These are phyloP conservation scores for Hanseniaspora singularis DNA, from an alignment of 805 yeast genomes.

Conservation along the genomic window DNA sequence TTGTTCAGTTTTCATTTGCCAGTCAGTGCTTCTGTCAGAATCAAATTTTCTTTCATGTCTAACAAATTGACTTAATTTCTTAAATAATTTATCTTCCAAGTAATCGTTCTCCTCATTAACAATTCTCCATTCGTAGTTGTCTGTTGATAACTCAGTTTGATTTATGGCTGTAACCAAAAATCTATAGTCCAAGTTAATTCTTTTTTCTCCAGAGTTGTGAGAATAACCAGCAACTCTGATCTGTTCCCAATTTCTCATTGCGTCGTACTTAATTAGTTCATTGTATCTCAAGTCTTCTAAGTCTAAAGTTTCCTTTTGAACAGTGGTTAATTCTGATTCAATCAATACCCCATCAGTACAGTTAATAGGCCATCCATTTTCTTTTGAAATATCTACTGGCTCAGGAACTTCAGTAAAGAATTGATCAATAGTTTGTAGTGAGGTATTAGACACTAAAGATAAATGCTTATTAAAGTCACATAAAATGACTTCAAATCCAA, in stretches of 20 bases:
- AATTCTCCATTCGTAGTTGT: conserved; percentile 35
- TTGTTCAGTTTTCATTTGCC: conserved; percentile 42
- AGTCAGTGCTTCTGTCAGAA: conserved; percentile 33
- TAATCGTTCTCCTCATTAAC: conserved; percentile 29
- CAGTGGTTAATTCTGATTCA: conserved; percentile 20
- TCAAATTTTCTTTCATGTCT: conserved; percentile 30
- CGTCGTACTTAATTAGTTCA: conserved; percentile 20
- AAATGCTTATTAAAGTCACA: conserved; percentile 45
- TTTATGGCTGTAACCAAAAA: conserved; percentile 44
- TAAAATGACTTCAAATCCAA: conserved; percentile 49
- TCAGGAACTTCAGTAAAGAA: conserved; percentile 31
- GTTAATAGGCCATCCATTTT: conserved; percentile 27
- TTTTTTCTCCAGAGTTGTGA: conserved; percentile 38
- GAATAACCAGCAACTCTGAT: conserved; percentile 33
- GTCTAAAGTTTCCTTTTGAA: conserved; percentile 21
- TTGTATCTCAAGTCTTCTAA: conserved; percentile 23
- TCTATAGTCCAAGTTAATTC: conserved; percentile 42
- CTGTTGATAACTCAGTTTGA: conserved; percentile 37
- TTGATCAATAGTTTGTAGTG: conserved; percentile 31
- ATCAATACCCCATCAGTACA: conserved; percentile 19
- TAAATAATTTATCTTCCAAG: conserved; percentile 22
- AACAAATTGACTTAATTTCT: conserved; percentile 17
- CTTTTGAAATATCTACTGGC: conserved; percentile 21
- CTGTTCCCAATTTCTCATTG: conserved; percentile 36
- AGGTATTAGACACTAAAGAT: conserved; percentile 36